A percentile compares a stretch with the other conserved stretches of the same genome.
Evolutionary conservation across 2,329 filamentous ascomycete genomes (phyloP).

Genomic region (Aspergillus sp.): DNA sequence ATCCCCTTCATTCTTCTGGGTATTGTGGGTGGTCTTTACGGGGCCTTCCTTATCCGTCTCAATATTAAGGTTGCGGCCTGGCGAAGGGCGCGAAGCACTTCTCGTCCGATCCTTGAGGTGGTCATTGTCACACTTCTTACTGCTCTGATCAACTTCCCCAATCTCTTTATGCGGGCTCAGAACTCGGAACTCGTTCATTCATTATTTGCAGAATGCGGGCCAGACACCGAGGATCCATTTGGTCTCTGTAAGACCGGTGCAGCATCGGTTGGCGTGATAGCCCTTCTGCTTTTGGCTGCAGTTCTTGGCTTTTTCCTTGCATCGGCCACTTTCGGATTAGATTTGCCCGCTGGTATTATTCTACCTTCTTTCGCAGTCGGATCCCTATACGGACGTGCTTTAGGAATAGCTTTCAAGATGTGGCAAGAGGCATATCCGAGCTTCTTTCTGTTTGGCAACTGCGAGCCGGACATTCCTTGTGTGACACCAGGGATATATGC

Average conservation of each 20-base stretch:
- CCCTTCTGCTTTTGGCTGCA: conserved; percentile 73
- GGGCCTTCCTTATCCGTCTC: conserved; percentile 85
- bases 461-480: conserved; percentile 77
- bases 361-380: conserved; percentile 94
- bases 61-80: conserved; percentile 82
- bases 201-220: conserved; percentile 83
- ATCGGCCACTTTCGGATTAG: conserved; percentile 81
- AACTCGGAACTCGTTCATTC: conserved; percentile 83
- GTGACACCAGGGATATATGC: conserved; percentile 93
- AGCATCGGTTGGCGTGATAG: conserved; percentile 71
- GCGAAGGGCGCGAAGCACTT: conserved; percentile 63
- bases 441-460: conserved; percentile 70
- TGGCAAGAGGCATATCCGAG: conserved; percentile 70
- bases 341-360: conserved; percentile 91
- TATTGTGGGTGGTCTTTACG: conserved; percentile 85
- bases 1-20: conserved; percentile 80
- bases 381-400: conserved; percentile 76
- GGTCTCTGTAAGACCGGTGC: conserved; percentile 83
- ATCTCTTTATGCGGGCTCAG: conserved; percentile 92
- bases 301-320: conserved; percentile 78
- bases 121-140: conserved; percentile 70
- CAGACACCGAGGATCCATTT: conserved; percentile 74
- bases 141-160: conserved; percentile 86
- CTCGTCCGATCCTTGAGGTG: conserved; percentile 71
- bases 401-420: conserved; percentile 83